Base-by-base conservation (phyloP, 306 rosid genomes). In the Dicorynia guianensis region DNA sequence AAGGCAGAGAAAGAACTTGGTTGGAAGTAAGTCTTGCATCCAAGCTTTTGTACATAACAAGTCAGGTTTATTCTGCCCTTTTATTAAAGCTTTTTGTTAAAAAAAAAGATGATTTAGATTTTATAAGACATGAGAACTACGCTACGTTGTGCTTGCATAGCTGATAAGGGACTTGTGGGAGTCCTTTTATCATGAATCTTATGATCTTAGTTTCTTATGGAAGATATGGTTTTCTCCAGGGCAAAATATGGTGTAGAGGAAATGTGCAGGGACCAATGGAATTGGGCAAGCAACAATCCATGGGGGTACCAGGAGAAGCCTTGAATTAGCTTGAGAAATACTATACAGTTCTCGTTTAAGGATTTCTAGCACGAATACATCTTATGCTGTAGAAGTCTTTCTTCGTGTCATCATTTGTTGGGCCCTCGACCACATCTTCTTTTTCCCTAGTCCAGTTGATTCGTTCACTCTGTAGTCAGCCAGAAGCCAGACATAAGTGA, bases 211-310 rank as follows among this genome's bases (percentile, higher is more conserved):
- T 17, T 66, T 68, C 5, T 53, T 8, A 10, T 11, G 11, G 36
- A 34, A 36, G 6, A 69, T 38, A 18, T 39, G 7, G 9, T 20
- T 38, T 69, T 18, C 33, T 7, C 10, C 78, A 79, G 85, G 81
- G 85, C 85, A 39, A 81, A 76, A 81, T 76, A 76, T 39, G 81
- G 85, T 30, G 58, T 90, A n/a, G 91, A 77, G 5, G 97, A 90
- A 77, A 93, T 93, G 92, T 93, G 97, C 87, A 84, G 96, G 64
- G 97, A 93, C 79, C 93, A 88, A 64, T 93, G 97, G 97, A 87
- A 87, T 5, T 93, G 97, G 97, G 93, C 88, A 10, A 85, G 84
- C 82, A 88, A 71, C 75, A 90, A 93, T 84, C 96, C 97, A 55
- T 85, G 86, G 89, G 97, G 97, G 1, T 93, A 93, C 76, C 85